Evolutionary conservation across 192 early-diverging fungal genomes (phyloP).

Genomic region (Coemansia aciculifera): DNA sequence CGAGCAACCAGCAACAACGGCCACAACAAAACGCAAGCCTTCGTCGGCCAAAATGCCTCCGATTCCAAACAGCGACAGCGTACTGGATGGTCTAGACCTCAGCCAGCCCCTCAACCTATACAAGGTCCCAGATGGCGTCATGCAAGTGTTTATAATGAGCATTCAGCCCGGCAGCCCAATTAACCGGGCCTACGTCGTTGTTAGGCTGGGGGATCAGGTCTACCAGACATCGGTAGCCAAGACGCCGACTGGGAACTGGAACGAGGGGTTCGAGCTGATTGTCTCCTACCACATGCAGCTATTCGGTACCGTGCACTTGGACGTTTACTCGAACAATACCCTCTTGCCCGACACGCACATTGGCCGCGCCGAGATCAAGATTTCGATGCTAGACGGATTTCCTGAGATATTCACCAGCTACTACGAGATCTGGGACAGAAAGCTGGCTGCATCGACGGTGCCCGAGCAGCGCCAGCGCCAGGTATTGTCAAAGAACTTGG

Average conservation of each 20-base stretch:
- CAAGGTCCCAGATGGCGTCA: constrained; percentile 50
- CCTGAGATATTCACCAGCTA: constrained; percentile 72
- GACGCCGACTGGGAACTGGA: constrained; percentile 62
- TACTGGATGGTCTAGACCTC: constrained; percentile 39
- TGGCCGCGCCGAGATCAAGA: constrained; percentile 67
- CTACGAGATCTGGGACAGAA: constrained; percentile 78
- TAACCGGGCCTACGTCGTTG: constrained; percentile 63
- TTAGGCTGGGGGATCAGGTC: constrained; percentile 66
- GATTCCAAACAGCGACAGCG: constrained; percentile 30
- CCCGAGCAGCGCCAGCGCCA: constrained; percentile 58
- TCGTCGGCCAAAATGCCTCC: constrained; percentile 11
- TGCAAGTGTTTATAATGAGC: constrained; percentile 64
- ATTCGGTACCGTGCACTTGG: constrained; percentile 69
- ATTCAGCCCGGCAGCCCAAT: constrained; percentile 61
- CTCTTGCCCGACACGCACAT: constrained; percentile 65
- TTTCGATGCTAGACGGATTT: constrained; percentile 61
- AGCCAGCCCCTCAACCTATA: constrained; percentile 55
- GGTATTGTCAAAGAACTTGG: constrained; percentile 63
- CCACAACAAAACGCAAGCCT: neutral
- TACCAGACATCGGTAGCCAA: constrained; percentile 66
- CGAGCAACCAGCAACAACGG: neutral
- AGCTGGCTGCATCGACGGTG: constrained; percentile 61
- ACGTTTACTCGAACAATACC: constrained; percentile 65
- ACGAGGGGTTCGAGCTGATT: constrained; percentile 69
- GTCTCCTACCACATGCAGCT: constrained; percentile 74